Base-by-base conservation (phyloP, 179 eudicot genomes). In the Sideroxylon spinosum region DNA sequence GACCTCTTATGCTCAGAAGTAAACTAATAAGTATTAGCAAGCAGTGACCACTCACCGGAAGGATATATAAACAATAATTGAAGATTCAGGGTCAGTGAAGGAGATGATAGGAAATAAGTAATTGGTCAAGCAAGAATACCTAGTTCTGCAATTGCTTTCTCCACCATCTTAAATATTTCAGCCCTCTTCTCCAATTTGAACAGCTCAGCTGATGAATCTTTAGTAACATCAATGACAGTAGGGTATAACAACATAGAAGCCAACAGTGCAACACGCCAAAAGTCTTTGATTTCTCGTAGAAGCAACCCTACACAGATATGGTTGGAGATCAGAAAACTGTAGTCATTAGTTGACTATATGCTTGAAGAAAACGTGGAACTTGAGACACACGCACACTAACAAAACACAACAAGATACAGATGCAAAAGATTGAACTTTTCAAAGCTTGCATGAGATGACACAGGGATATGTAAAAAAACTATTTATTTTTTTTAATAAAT, bases 241-340 rank as follows among this genome's bases (percentile, higher is more conserved):
- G 89, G 87, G 80, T 87, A 81, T 20, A 91, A 68, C 63, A 93
- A 83, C 44, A 89, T 78, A 26, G 98, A 89, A 50, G 87, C 86
- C 84, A 93, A 79, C 78, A 95, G 78, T 25, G 98, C 90, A 66
- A 87, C 90, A 52, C 85, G 89, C 99, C 99, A 95, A 78, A 90
- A 90, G 71, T 91, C 97, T 85, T 91, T 93, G 81, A 90, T 95
- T 66, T 95, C 97, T 80, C 93, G 88, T 73, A 95, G 88, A 71
- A 95, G 85, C 88, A 90, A 83, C 64, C 98, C 98, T 92, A 53
- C 55, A 76, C 13, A 70, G n/a, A 32, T 57, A 56, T 68, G 19
- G 48, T 13, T 16, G 49, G 25, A 62, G 25, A 20, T 37, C 9
- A 75, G 22, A 23, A 11, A 22, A 73, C 9, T 20, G 6, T 29